Conservation (phyloP, 1,284 basidiomycete species). For the Spongispora temasekensis region DNA sequence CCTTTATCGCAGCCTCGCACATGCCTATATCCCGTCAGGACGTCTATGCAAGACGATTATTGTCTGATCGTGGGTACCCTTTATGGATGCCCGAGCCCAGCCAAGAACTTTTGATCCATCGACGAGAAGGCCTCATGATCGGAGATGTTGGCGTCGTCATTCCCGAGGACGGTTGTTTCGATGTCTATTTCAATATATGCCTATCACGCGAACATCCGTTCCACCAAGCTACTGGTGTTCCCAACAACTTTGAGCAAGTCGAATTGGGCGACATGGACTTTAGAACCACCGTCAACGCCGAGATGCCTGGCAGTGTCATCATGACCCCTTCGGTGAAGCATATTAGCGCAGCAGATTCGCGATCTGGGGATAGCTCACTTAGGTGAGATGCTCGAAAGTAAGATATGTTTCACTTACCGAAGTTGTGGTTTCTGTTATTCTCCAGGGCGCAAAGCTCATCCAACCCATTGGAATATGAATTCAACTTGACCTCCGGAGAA, state of each 20-base stretch:
- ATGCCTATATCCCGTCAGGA: not conserved
- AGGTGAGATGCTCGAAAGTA: not conserved
- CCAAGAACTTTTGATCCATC: not conserved
- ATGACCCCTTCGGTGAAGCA: constrained; percentile 3
- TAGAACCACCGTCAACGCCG: not conserved
- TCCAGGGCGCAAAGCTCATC: too few species aligned
- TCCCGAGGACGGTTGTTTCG: constrained; percentile 22
- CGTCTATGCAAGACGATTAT: not conserved
- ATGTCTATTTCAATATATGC: constrained; percentile 34
- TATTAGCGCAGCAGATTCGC: not conserved
- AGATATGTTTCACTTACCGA: too few species aligned
- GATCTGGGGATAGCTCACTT: not conserved
- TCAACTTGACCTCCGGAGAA: constrained; percentile 8
- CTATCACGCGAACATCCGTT: constrained; percentile 13
- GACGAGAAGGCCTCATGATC: not conserved
- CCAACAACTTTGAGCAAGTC: constrained; percentile 13
- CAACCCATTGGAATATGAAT: constrained; percentile 8
- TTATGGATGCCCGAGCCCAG: not conserved
- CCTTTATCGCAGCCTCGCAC: too few species aligned
- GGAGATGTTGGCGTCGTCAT: not conserved
- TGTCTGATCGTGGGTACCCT: not conserved
- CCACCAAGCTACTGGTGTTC: constrained; percentile 14
- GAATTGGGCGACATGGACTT: constrained; percentile 5
- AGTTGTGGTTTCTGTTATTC: too few species aligned
- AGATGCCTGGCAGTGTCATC: constrained; percentile 8